These are phyloP conservation scores for Myotisia sp. DNA, from an alignment of 2,329 filamentous ascomycete species.

Conservation along the genomic window DNA sequence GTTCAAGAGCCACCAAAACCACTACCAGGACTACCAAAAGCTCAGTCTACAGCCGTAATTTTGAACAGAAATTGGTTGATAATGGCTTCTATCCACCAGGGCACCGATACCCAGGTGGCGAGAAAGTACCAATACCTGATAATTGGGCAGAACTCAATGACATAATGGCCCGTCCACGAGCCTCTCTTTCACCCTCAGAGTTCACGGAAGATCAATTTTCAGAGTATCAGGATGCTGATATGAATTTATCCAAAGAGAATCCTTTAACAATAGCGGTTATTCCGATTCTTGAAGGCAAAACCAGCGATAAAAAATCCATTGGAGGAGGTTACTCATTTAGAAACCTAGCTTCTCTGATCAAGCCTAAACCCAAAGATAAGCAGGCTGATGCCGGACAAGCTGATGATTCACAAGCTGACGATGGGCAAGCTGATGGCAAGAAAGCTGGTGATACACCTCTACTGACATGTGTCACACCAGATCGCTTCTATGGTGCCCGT, in stretches of 20 bases:
- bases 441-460: no score
- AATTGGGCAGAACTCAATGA: constrained; percentile 20
- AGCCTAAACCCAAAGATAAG: no score
- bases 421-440: no score
- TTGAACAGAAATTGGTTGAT: constrained; percentile 28
- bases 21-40: constrained; percentile 4
- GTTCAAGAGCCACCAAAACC: constrained; percentile 5
- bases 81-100: constrained; percentile 18
- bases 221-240: constrained; percentile 18
- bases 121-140: constrained; percentile 16
- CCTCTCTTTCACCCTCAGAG: constrained; percentile 25
- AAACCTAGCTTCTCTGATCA: constrained; percentile 25
- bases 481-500: constrained; percentile 20
- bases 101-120: constrained; percentile 16
- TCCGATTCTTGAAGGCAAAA: constrained; percentile 18
- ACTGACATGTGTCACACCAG: constrained; percentile 16
- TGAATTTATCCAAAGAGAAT: constrained; percentile 21
- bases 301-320: constrained; percentile 13
- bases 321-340: constrained; percentile 19
- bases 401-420: no score
- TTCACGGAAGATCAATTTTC: constrained; percentile 21
- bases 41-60: constrained; percentile 20
- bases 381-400: no score
- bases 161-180: constrained; percentile 17
- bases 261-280: constrained; percentile 23